A percentile compares a stretch with the other conserved stretches of the same genome.
These are phyloP conservation scores for Rhododendron simsii DNA, from an alignment of 148 eudicot genomes.

Conservation along the genomic window DNA sequence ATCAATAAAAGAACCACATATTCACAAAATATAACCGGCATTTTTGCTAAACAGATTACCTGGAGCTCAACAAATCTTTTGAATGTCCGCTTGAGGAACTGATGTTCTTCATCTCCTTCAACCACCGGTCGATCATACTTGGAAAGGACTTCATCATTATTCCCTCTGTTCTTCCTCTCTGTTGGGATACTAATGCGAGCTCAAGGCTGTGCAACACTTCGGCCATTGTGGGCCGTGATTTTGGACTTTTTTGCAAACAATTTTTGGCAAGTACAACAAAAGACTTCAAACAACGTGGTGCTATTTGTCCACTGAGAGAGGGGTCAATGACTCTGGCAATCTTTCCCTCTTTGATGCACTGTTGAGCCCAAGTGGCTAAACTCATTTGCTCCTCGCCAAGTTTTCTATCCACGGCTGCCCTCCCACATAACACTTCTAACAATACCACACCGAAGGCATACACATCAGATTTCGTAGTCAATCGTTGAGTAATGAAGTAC, in stretches of 20 bases:
- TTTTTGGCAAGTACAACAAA: neutral
- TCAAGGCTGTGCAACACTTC: neutral
- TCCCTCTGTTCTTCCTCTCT: neutral
- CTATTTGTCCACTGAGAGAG: neutral
- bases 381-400: neutral
- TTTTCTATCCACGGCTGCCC: neutral
- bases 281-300: neutral
- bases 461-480: neutral
- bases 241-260: neutral
- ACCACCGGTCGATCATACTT: neutral
- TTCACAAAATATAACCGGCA: neutral
- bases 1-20: neutral
- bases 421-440: neutral
- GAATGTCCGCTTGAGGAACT: neutral
- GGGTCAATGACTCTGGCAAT: constrained; percentile 2
- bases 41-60: neutral
- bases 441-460: neutral
- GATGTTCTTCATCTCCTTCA: neutral
- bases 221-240: neutral
- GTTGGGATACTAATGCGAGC: neutral
- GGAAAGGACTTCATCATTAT: neutral
- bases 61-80: neutral
- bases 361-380: neutral
- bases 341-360: neutral
- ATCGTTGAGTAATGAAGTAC: neutral